A percentile compares a stretch with the other conserved stretches of the same genome.
phyloP scores from a whole-genome alignment of 2,329 filamentous ascomycete genomes.

The Eutypa lata region DNA sequence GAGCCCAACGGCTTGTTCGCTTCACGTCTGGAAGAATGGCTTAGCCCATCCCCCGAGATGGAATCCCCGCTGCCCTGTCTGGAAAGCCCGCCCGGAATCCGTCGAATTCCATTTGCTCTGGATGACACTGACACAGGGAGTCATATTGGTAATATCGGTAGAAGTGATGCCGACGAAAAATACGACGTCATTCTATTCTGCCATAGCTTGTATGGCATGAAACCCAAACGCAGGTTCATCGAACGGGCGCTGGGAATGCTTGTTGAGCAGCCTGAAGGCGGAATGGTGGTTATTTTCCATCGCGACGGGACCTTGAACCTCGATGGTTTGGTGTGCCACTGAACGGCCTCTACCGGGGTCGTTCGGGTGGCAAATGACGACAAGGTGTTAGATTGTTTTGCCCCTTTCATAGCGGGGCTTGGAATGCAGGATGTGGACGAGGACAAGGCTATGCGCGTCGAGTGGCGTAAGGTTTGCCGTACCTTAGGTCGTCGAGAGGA shows the following conservation, averaged over 20 bases:
- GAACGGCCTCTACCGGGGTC: slow-evolving; percentile 38
- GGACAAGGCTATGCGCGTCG: slow-evolving; percentile 27
- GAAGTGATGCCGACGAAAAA: too few relatives aligned
- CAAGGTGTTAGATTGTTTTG: slow-evolving; percentile 45
- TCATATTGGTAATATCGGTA: slow-evolving; percentile 16
- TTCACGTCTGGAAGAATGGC: slow-evolving; percentile 37
- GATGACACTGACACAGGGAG: slow-evolving; percentile 20
- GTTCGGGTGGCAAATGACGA: slow-evolving; percentile 43
- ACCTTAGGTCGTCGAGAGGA: slow-evolving; percentile 37
- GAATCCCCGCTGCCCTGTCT: too few relatives aligned
- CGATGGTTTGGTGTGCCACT: slow-evolving; percentile 45
- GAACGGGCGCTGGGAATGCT: slow-evolving; percentile 47
- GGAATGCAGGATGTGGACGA: slow-evolving; percentile 26
- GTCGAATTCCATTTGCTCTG: slow-evolving; percentile 35
- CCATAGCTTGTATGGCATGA: slow-evolving; percentile 63
- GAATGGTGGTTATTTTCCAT: slow-evolving; percentile 54
- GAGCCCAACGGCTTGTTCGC: slow-evolving; percentile 51
- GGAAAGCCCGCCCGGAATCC: slow-evolving; percentile 36
- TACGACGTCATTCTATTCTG: slow-evolving; percentile 60
- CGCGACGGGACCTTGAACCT: slow-evolving; percentile 42
- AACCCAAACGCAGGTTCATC: slow-evolving; percentile 43
- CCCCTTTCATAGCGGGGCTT: slow-evolving; percentile 50
- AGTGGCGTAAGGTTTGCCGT: slow-evolving; percentile 54
- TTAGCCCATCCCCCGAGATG: slow-evolving; percentile 29
- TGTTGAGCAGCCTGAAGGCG: slow-evolving; percentile 30